phyloP scores from a whole-genome alignment of 352 stramenopile species.

The Phytopythium litorale region DNA sequence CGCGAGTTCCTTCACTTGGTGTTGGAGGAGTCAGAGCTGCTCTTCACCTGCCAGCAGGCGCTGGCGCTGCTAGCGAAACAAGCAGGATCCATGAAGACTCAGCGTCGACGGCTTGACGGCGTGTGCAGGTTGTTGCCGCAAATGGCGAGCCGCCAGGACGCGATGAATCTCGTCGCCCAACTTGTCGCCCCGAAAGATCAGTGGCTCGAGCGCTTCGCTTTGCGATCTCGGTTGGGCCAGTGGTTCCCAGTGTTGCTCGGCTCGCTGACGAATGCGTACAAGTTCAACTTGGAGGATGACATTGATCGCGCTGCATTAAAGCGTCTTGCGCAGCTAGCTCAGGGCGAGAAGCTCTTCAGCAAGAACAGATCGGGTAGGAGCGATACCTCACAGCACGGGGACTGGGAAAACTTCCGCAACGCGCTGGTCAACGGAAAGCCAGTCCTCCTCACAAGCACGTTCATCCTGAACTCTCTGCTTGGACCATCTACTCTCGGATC shows the following conservation, averaged over 20 bases:
- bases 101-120: conserved; percentile 24
- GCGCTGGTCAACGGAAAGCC: conserved; percentile 58
- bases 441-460: conserved; percentile 61
- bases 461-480: conserved; percentile 67
- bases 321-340: conserved; percentile 60
- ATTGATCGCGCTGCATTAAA: conserved; percentile 44
- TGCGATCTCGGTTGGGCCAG: conserved; percentile 49
- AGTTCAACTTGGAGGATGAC: conserved; percentile 38
- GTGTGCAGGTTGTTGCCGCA: conserved; percentile 48
- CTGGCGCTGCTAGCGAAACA: conserved; percentile 55
- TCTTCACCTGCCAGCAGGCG: conserved; percentile 64
- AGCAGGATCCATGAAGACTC: conserved; percentile 25
- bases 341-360: conserved; percentile 71
- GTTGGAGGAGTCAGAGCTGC: conserved; percentile 50
- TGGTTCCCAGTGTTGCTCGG: conserved; percentile 62
- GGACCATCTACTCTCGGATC: conserved; percentile 10
- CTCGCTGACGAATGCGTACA: conserved; percentile 64
- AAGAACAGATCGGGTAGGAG: conserved; percentile 36
- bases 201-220: conserved; percentile 50
- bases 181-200: conserved; percentile 37
- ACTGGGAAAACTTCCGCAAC: conserved; percentile 90
- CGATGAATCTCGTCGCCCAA: conserved; percentile 29
- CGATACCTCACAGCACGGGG: conserved; percentile 82
- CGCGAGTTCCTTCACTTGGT: conserved; percentile 54
- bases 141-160: conserved; percentile 63